Conservation (phyloP, 768 basidiomycete genomes). For the Boletus sensibilis region DNA sequence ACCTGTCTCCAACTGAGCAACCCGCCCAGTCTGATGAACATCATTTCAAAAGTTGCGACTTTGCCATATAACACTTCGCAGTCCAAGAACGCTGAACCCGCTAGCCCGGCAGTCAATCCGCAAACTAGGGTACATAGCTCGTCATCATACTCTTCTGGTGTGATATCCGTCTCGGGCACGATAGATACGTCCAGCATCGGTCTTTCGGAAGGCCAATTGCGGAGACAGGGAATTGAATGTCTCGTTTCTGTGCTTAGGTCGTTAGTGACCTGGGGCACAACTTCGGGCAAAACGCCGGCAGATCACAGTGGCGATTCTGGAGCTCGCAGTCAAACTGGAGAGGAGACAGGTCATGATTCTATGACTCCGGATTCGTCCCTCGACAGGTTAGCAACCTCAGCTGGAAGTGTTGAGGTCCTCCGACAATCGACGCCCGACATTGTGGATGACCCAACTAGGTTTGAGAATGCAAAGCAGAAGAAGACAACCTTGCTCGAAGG, state of each 20-base stretch:
- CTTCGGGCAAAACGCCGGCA: slow-evolving; percentile 37
- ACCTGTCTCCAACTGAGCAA: slow-evolving; percentile 7
- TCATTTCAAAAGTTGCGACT: slow-evolving; percentile 88
- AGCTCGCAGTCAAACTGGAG: slow-evolving; percentile 46
- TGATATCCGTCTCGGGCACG: slow-evolving; percentile 62
- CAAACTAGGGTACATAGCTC: slow-evolving; percentile 35
- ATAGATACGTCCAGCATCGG: slow-evolving; percentile 68
- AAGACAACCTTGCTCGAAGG: slow-evolving; percentile 95
- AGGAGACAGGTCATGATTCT: slow-evolving; percentile 53
- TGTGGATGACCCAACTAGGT: slow-evolving; percentile 85
- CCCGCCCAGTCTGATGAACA: slow-evolving; percentile 76
- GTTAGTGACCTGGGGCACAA: slow-evolving; percentile 86
- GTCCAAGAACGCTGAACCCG: slow-evolving; percentile 53
- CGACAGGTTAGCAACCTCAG: slow-evolving; percentile 50
- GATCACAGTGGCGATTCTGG: slow-evolving; percentile 39
- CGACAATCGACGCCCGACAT: slow-evolving; percentile 76
- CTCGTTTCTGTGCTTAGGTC: slow-evolving; percentile 86
- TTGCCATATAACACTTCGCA: slow-evolving; percentile 46
- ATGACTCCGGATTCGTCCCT: slow-evolving; percentile 55
- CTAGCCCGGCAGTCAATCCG: slow-evolving; percentile 60
- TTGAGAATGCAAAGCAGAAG: slow-evolving; percentile 94
- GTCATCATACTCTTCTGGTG: slow-evolving; percentile 58
- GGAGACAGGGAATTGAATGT: slow-evolving; percentile 93
- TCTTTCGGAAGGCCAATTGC: slow-evolving; percentile 78
- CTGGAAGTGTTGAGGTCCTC: slow-evolving; percentile 51